phyloP scores from a whole-genome alignment of 805 yeast genomes.

The Spathaspora gorwiae region DNA sequence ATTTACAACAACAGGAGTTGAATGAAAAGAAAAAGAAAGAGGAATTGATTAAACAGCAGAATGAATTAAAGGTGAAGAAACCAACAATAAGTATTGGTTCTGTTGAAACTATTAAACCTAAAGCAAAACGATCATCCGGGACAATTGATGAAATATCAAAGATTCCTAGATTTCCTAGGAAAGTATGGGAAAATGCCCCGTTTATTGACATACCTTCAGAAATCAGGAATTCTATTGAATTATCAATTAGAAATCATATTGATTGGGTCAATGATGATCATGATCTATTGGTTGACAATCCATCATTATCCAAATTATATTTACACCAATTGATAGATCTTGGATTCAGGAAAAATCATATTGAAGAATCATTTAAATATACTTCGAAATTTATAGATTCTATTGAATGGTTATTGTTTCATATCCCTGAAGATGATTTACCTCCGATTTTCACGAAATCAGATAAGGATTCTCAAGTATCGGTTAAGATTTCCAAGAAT shows the following conservation, averaged over 20 bases:
- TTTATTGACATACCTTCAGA: conserved; percentile 65
- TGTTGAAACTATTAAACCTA: not conserved
- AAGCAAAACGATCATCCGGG: conserved; percentile 1
- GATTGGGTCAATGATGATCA: conserved; percentile 43
- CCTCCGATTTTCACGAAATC: conserved; percentile 62
- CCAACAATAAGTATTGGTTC: conserved; percentile 43
- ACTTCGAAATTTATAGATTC: conserved; percentile 46
- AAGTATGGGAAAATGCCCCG: conserved; percentile 69
- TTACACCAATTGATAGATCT: conserved; percentile 21
- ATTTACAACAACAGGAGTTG: conserved; percentile 51
- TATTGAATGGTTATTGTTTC: conserved; percentile 75
- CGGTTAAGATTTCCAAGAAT: conserved; percentile 53
- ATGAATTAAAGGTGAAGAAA: conserved; percentile 47
- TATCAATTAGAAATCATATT: conserved; percentile 52
- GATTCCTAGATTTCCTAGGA: conserved; percentile 37
- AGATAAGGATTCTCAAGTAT: conserved; percentile 52
- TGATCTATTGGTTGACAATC: not conserved
- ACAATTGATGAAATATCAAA: not conserved
- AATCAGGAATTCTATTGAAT: conserved; percentile 59
- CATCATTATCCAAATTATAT: conserved; percentile 1
- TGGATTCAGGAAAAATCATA: conserved; percentile 70
- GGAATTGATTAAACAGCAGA: conserved; percentile 39
- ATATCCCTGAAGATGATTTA: conserved; percentile 91
- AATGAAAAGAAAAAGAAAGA: conserved; percentile 45
- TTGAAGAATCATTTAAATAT: conserved; percentile 66